Evolutionary conservation across 2,329 filamentous ascomycete genomes (phyloP), one percentile per base, ranked within the genome.

Genomic region (Orbilia quercus): DNA sequence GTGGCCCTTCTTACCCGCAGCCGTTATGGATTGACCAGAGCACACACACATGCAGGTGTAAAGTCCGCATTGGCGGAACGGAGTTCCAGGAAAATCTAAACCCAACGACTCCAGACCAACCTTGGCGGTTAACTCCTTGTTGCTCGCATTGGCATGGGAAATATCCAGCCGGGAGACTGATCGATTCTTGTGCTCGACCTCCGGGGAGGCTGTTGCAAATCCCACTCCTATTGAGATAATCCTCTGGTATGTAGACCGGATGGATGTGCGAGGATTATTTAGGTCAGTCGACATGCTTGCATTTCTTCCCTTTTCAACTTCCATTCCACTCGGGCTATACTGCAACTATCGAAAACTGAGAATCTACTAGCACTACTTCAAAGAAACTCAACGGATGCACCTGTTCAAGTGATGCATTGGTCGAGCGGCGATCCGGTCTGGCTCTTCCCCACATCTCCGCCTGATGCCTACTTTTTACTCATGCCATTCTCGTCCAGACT

Each of bases 391-490:
- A 48, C 57, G 51, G 53, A 59, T 51, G 18, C 36, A 47, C 64
- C 31, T 54, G 67, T 38, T 34, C 59, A 59, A 72, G 67, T 65
- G 67, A 72, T 65, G 45, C 59, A 48, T 55, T 58, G 50, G 18
- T 42, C 11, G 44, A 47, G 20, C 25, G 53, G 31, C 67, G 54
- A 65, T 47, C 67, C 44, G 47, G 51, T 38, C 47, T 38, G 60
- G 54, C 53, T 42, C 34, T 73, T 65, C 60, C 48, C 69, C 69
- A 64, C 60, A 60, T 44, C 38, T 64, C 47, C 54, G 69, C 55
- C 48, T 45, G 69, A 66, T 73, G 69, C 69, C 69, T 73, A 73
- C 69, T 73, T 66, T 70, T 73, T 60, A 73, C 69, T 66, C 69
- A 73, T 73, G 69, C 69, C 69, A 45, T 73, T 73, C 69, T 66